Conservation (phyloP, 495 filamentous ascomycete species). For the Lasiosphaeria hispida region DNA sequence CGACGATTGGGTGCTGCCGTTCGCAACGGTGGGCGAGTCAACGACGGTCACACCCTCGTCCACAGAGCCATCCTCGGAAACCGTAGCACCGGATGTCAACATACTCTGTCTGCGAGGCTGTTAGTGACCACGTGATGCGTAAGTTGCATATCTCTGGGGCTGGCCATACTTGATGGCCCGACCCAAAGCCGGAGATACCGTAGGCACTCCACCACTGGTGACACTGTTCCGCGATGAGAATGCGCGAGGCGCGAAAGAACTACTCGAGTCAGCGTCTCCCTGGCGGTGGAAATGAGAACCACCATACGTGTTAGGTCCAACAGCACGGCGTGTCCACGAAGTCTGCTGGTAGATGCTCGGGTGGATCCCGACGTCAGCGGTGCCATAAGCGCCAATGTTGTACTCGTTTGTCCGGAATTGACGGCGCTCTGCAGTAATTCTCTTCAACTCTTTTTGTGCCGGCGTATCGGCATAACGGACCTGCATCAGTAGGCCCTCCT, state of each 20-base stretch:
- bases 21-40: slow-evolving; percentile 48
- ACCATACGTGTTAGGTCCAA: no score
- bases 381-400: slow-evolving; percentile 64
- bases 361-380: slow-evolving; percentile 49
- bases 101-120: slow-evolving; percentile 28
- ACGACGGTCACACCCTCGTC: slow-evolving; percentile 51
- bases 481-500: slow-evolving; percentile 76
- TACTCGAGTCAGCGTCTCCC: no score
- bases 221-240: no score
- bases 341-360: slow-evolving; percentile 41
- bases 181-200: no score
- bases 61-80: slow-evolving; percentile 43
- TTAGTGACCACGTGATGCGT: slow-evolving; percentile 23
- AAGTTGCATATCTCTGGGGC: no score
- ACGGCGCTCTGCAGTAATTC: slow-evolving; percentile 85
- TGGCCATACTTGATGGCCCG: no score
- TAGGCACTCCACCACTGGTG: no score
- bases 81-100: slow-evolving; percentile 24
- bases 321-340: no score
- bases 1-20: slow-evolving; percentile 50
- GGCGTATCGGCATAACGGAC: slow-evolving; percentile 96
- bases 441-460: slow-evolving; percentile 92
- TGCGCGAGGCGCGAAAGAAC: no score
- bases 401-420: slow-evolving; percentile 95
- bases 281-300: no score